Percentiles rank a stretch among this genome's conserved stretches.
Evolutionary conservation across 257 asterid genomes (phyloP).

Genomic region (Lithospermum erythrorhizon): DNA sequence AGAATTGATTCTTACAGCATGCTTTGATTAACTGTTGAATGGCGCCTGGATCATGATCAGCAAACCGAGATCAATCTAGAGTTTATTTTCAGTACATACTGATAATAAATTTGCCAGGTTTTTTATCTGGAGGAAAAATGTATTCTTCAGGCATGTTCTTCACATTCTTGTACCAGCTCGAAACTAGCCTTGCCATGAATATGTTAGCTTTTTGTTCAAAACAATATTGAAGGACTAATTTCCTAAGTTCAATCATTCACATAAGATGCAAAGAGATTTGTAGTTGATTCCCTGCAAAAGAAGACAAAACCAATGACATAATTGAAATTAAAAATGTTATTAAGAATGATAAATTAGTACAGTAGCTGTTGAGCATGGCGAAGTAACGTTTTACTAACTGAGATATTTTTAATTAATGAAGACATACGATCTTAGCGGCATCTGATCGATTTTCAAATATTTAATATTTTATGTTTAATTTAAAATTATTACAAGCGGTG

Average conservation of each 20-base stretch:
- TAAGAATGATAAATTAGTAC: background rate
- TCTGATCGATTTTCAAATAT: too few relatives aligned
- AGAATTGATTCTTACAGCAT: conserved; percentile 37
- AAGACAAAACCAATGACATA: background rate
- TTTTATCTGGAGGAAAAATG: conserved; percentile 14
- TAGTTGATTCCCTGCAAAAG: background rate
- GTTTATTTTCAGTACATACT: conserved; percentile 9
- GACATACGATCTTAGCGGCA: too few relatives aligned
- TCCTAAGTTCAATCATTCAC: background rate
- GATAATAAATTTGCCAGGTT: conserved; percentile 12
- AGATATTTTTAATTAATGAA: too few relatives aligned
- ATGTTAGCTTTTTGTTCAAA: background rate
- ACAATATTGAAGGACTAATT: background rate
- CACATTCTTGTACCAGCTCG: conserved; percentile 11
- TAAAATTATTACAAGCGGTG: too few relatives aligned
- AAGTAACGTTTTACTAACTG: background rate
- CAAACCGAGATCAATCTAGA: conserved; percentile 15
- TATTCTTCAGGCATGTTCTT: conserved; percentile 13
- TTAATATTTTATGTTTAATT: too few relatives aligned
- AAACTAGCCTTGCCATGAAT: conserved; percentile 5
- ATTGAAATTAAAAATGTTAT: too few relatives aligned
- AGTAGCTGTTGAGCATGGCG: background rate
- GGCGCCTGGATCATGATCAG: conserved; percentile 6
- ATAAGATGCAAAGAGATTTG: background rate
- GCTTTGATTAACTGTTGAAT: conserved; percentile 29